Conservation (phyloP, 2,329 filamentous ascomycete species). For the Mycocentrospora acerina region DNA sequence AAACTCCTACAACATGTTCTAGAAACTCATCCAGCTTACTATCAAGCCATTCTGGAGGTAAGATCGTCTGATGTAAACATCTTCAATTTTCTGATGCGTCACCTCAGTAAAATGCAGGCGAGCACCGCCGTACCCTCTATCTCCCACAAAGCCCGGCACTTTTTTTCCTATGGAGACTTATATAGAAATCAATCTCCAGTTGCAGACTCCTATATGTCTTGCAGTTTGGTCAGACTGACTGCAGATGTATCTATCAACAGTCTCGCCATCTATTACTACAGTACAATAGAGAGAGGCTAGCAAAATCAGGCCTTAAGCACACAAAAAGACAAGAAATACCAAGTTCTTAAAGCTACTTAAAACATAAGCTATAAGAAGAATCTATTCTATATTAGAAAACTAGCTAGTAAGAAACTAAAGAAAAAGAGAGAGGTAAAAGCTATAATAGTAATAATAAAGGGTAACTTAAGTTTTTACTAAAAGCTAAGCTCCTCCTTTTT, state of each 20-base stretch:
- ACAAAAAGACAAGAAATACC: no score
- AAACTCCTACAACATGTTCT: conserved; percentile 92
- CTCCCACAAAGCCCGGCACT: conserved; percentile 83
- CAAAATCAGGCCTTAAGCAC: no score
- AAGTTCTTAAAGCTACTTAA: no score
- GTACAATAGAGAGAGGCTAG: no score
- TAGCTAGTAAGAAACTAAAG: no score
- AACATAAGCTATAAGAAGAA: no score
- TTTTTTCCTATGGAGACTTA: conserved; percentile 98
- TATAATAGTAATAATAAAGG: no score
- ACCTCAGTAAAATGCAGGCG: conserved; percentile 74
- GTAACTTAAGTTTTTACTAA: no score
- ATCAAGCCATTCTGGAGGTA: conserved; percentile 75
- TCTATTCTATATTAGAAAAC: no score
- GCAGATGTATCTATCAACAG: conserved; percentile 85
- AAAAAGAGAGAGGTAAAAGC: no score
- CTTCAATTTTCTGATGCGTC: conserved; percentile 91
- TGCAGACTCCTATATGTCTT: conserved; percentile 90
- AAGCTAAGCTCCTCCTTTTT: no score
- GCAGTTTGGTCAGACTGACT: conserved; percentile 81
- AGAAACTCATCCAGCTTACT: conserved; percentile 90
- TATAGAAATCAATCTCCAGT: conserved; percentile 96
- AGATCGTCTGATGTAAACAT: conserved; percentile 83
- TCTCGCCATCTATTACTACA: conserved; percentile 89
- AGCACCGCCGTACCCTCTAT: conserved; percentile 71